These are phyloP conservation scores for Skeletonema menzelii DNA, from an alignment of 108 stramenopile genomes.

Conservation along the genomic window DNA sequence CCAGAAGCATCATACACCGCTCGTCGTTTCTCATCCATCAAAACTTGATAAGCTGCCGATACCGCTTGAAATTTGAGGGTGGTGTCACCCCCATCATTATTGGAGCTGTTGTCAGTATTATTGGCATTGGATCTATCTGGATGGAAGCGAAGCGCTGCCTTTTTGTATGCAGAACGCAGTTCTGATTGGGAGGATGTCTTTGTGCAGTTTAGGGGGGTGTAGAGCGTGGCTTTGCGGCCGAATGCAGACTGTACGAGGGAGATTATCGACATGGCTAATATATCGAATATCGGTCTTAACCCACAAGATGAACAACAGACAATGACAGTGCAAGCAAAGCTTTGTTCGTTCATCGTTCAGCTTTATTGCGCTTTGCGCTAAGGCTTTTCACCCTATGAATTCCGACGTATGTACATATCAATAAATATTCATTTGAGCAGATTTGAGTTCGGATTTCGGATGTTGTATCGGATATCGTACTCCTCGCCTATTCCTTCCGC, in stretches of 20 bases:
- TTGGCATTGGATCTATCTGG: constrained; percentile 14
- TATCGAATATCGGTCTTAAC: no score
- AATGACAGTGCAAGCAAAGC: no score
- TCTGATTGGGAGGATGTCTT: constrained; percentile 5
- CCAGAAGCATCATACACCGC: constrained; percentile 31
- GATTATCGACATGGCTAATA: not conserved
- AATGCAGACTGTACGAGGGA: constrained; percentile 12
- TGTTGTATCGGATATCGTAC: no score
- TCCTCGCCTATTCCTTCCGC: no score
- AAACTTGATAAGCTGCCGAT: constrained; percentile 32
- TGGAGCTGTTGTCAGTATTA: not conserved
- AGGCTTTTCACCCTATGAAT: no score
- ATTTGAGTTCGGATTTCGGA: no score
- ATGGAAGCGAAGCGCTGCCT: constrained; percentile 21
- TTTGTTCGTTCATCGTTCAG: no score
- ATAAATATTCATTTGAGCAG: no score
- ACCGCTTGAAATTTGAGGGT: constrained; percentile 43
- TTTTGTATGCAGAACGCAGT: constrained; percentile 10
- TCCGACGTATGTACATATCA: no score
- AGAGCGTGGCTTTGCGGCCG: constrained; percentile 5
- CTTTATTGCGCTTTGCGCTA: no score
- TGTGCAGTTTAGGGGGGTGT: constrained; percentile 2
- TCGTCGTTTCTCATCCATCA: constrained; percentile 20
- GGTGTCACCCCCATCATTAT: constrained; percentile 3
- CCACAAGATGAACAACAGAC: no score